These are phyloP conservation scores for Tetracentron sinense DNA, from an alignment of 164 flowering plant species.

Conservation along the genomic window DNA sequence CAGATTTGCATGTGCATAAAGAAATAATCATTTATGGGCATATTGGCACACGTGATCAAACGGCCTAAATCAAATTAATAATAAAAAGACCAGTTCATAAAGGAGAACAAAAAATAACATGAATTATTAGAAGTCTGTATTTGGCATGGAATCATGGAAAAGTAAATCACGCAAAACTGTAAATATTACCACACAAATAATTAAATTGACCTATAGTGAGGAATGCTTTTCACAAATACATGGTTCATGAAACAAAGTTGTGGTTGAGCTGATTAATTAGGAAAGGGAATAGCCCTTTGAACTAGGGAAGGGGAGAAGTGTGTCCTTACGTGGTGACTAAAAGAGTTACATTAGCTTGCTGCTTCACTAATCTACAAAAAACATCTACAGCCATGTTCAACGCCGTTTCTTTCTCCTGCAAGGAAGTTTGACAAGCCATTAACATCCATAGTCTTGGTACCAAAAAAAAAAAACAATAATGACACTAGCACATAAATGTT, in stretches of 20 bases:
- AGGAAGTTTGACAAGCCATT: slow-evolving; percentile 17
- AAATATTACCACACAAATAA: too few relatives aligned
- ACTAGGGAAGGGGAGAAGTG: too few relatives aligned
- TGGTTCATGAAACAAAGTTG: background rate
- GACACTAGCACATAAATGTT: background rate
- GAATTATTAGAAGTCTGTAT: too few relatives aligned
- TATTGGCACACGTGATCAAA: too few relatives aligned
- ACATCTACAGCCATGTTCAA: slow-evolving; percentile 83
- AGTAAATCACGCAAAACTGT: too few relatives aligned
- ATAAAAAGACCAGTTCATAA: too few relatives aligned
- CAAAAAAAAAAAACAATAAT: background rate
- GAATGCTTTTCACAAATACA: too few relatives aligned
- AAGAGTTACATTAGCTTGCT: slow-evolving; percentile 78
- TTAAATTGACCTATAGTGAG: too few relatives aligned
- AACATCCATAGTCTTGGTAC: slow-evolving; percentile 7
- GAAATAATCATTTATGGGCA: background rate
- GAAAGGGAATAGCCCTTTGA: too few relatives aligned
- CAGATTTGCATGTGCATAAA: background rate
- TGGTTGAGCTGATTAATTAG: background rate
- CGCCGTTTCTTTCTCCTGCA: slow-evolving; percentile 99
- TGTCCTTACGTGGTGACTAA: slow-evolving; percentile 71
- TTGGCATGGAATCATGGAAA: background rate
- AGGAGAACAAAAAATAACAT: too few relatives aligned
- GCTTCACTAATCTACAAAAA: slow-evolving; percentile 95
- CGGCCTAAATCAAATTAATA: too few relatives aligned